Base-by-base conservation (phyloP, 2,329 filamentous ascomycete genomes). In the Tolypocladium amazonense region DNA sequence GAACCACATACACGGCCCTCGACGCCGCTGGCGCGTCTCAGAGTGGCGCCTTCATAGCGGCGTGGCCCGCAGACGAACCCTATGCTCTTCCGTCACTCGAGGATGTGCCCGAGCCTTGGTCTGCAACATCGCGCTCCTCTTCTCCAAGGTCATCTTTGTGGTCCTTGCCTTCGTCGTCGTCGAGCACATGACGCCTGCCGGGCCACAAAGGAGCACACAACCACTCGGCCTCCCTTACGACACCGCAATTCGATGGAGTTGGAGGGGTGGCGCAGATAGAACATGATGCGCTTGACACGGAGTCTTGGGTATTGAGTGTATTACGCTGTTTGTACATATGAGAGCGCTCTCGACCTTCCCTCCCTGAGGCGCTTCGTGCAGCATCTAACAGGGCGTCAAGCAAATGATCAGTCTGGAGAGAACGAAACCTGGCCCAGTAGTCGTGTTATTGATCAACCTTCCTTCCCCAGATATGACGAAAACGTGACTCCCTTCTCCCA, bases 31-130 rank as follows among this genome's bases (percentile, higher is more conserved):
- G 60, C 14, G 66, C 64, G 35, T 58, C 63, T 14, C 61, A 60
- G 15, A 58, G 59, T 33, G 69, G 69, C 52, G 69, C 69, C 23
- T 67, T 62, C 37, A 61, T 71, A 30, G 64, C 64, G 18, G 67
- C 69, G 33, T 70, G 69, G 70, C 69, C 69, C 0, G 56, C 64
- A 27, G 67, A 68, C 45, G 67, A 71, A 62, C 62, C 65, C 5
- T 66, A 58, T 38, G 47, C 38, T 25, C 63, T 60, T 47, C 60
- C 57, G 27, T 33, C 57, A 54, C 43, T 60, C 35, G 58, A 56
- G 56, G 35, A 55, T 25, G n/a, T 55, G 15, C 18, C 53, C 14
- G 47, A 33, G 11, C 18, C 27, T 5, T 33, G 27, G 12, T 52
- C 27, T 33, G 30, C 47, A 33, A 52, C 47, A 12, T 52, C 47